Evolutionary conservation across 345 rosid species (phyloP), one percentile per base, ranked within the genome.

Genomic region (Triadica sebifera): DNA sequence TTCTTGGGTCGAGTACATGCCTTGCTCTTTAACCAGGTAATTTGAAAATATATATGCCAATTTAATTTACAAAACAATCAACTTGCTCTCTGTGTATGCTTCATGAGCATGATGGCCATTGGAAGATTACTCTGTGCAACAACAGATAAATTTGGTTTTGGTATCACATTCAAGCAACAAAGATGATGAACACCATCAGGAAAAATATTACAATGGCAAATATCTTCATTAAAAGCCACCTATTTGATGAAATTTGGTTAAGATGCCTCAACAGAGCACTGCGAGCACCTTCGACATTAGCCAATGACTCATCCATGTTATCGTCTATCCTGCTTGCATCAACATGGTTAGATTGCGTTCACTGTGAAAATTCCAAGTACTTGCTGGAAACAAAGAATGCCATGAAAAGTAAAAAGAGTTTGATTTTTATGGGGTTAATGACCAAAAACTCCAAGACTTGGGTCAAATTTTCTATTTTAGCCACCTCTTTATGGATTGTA

Each of bases 181-280:
- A 89, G 82, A 86, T 75, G 77, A 93, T 70, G 80, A 89, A 88
- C 58, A 93, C 78, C 65, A 84, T 78, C 73, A 91, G 82, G 83
- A 93, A 89, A 66, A 91, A 72, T 69, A 92, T 85, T 65, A 94
- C 63, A 52, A 91, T 55, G n/a, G 87, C 89, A 74, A 94, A 94
- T 75, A 94, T 87, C 86, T 94, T 94, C 84, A 94, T 82, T 85
- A 92, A 70, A 73, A 94, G 97, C 98, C 98, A 94, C 85, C 98
- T 79, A 77, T 90, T 94, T 59, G 98, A 94, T 22, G 98, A 90
- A 78, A 86, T 90, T 79, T 82, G 85, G 77, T 82, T 90, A 74
- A 94, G 91, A 81, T 90, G 87, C 79, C 87, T 89, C 78, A 92
- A 78, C 22, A 92, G 83, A 78, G 97, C 80, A 63, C 80, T 85